Conservation (phyloP, 164 flowering plant species). For the Umbilicus rupestris region DNA sequence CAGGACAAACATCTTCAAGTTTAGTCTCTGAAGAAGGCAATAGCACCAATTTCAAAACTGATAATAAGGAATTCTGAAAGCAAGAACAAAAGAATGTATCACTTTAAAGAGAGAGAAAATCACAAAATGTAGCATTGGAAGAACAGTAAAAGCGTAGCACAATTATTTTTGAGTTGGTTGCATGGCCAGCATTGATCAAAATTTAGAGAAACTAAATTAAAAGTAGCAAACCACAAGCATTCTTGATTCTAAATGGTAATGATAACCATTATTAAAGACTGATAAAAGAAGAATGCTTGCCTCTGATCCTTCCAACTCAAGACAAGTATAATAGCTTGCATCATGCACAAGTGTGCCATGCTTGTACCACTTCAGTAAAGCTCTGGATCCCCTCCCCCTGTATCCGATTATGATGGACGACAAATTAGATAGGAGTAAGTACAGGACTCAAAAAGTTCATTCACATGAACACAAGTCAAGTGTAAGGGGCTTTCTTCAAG, state of each 20-base stretch:
- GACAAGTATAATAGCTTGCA: slow-evolving; percentile 56
- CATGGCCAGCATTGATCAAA: neutral
- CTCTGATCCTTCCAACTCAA: slow-evolving; percentile 90
- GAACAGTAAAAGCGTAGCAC: neutral
- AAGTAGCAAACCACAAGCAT: neutral
- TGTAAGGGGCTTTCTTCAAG: neutral
- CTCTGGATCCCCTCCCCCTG: slow-evolving; percentile 88
- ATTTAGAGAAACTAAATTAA: too few relatives aligned
- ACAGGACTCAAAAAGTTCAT: too few relatives aligned
- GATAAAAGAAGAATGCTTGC: slow-evolving; percentile 30
- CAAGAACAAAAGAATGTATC: slow-evolving; percentile 5
- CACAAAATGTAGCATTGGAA: neutral
- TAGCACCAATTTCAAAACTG: slow-evolving; percentile 47
- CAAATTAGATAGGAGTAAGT: neutral
- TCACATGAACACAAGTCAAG: too few relatives aligned
- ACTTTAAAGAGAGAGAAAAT: neutral
- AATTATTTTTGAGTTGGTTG: neutral
- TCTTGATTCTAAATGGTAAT: neutral
- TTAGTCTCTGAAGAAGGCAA: slow-evolving; percentile 33
- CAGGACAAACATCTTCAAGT: slow-evolving; percentile 20
- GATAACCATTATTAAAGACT: neutral
- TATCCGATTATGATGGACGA: slow-evolving; percentile 11
- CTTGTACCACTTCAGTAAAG: slow-evolving; percentile 56
- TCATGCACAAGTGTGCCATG: slow-evolving; percentile 68
- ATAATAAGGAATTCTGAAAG: slow-evolving; percentile 49